These are phyloP conservation scores for Aristolochia contorta DNA, from an alignment of 164 flowering plant genomes.

Conservation along the genomic window DNA sequence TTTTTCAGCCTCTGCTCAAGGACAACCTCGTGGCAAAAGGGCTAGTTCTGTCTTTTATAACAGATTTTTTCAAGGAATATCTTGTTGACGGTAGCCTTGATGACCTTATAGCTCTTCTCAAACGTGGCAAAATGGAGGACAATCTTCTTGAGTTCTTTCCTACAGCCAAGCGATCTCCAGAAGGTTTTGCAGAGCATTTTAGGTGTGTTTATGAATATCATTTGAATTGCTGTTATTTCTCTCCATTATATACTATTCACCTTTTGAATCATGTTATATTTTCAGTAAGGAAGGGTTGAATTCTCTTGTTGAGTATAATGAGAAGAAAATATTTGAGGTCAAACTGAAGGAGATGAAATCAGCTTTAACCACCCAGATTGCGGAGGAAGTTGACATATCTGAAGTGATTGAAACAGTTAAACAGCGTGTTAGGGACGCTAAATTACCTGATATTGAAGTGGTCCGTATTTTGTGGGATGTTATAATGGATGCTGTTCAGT, in stretches of 20 bases:
- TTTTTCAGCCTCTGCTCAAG: constrained; percentile 89
- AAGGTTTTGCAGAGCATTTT: constrained; percentile 86
- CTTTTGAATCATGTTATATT: not conserved
- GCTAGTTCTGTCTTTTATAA: constrained; percentile 80
- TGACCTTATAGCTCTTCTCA: constrained; percentile 81
- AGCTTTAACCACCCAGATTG: constrained; percentile 70
- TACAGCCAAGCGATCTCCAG: constrained; percentile 72
- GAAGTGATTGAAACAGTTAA: constrained; percentile 84
- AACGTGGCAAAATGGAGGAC: constrained; percentile 92
- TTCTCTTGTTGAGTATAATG: constrained; percentile 76
- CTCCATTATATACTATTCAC: not conserved
- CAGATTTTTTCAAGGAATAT: constrained; percentile 94
- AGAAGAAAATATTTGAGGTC: constrained; percentile 91
- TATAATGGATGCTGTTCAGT: constrained; percentile 95
- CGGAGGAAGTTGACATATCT: constrained; percentile 74
- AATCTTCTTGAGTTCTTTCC: constrained; percentile 85
- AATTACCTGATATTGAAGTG: constrained; percentile 78
- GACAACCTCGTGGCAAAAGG: constrained; percentile 96
- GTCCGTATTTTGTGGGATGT: constrained; percentile 92
- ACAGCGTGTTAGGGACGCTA: constrained; percentile 85
- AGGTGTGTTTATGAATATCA: constrained; percentile 38
- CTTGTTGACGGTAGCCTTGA: constrained; percentile 86
- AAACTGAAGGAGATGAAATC: constrained; percentile 92
- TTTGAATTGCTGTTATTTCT: not conserved
- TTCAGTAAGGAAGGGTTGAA: constrained; percentile 71